These are phyloP conservation scores for Pythium chondricola DNA, from an alignment of 352 stramenopile genomes.

Conservation along the genomic window DNA sequence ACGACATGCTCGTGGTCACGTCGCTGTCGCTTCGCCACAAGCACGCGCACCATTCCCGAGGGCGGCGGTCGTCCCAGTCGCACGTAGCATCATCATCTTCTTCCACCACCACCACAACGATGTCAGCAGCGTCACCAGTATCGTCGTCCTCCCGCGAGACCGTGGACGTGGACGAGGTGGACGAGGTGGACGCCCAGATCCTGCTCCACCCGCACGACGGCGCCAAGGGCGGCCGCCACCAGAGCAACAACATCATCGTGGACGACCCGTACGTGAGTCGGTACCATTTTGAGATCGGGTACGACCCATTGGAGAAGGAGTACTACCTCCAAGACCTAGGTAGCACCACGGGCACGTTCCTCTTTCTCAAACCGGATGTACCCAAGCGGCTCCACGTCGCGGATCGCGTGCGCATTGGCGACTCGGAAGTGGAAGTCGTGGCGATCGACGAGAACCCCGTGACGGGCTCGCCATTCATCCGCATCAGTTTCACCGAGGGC, in stretches of 20 bases:
- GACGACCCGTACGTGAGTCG: slow-evolving; percentile 81
- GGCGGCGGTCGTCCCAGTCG: not conserved
- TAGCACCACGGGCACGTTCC: slow-evolving; percentile 73
- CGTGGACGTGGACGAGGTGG: slow-evolving; percentile 9
- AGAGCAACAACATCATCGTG: slow-evolving; percentile 83
- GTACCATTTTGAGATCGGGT: slow-evolving; percentile 76
- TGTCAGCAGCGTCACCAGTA: slow-evolving; percentile 1
- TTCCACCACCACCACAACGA: not conserved
- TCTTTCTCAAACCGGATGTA: slow-evolving; percentile 68
- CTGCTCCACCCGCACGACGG: slow-evolving; percentile 57
- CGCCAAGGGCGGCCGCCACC: slow-evolving; percentile 57
- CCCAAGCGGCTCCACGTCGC: slow-evolving; percentile 64
- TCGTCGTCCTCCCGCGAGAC: slow-evolving; percentile 16
- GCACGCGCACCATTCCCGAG: slow-evolving; percentile 9
- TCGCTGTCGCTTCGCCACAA: slow-evolving; percentile 54
- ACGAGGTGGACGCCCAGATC: slow-evolving; percentile 33
- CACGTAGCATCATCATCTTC: not conserved
- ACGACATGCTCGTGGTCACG: slow-evolving; percentile 65
- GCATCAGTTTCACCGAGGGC: slow-evolving; percentile 71
- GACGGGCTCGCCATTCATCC: slow-evolving; percentile 67
- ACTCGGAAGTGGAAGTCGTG: slow-evolving; percentile 78
- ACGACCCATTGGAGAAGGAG: slow-evolving; percentile 76
- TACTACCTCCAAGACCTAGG: slow-evolving; percentile 79
- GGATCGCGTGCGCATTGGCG: slow-evolving; percentile 69
- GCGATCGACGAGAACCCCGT: slow-evolving; percentile 61